Conservation (phyloP, 2,329 filamentous ascomycete species). For the Diaporthe citrichinensis region DNA sequence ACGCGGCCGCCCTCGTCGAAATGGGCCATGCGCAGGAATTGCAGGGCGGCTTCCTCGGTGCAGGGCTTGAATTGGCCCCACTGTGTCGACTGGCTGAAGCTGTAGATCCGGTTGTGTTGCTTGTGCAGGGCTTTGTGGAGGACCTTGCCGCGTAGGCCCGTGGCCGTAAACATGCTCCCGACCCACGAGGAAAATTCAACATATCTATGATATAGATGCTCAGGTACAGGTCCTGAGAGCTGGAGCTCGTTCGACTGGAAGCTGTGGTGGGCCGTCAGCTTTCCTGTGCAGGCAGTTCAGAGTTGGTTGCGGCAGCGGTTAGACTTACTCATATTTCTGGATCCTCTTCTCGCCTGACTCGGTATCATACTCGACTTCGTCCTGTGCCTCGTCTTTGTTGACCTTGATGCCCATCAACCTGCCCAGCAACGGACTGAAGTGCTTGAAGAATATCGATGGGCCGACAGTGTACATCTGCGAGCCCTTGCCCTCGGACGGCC, state of each 20-base stretch:
- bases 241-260: constrained; percentile 97
- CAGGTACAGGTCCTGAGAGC: constrained; percentile 84
- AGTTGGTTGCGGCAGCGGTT: neutral
- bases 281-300: neutral
- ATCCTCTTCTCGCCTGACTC: constrained; percentile 64
- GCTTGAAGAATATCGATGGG: constrained; percentile 82
- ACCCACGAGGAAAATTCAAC: constrained; percentile 95
- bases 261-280: constrained; percentile 58
- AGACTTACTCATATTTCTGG: constrained; percentile 81
- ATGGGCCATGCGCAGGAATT: constrained; percentile 89
- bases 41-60: constrained; percentile 78
- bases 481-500: constrained; percentile 77
- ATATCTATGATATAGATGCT: constrained; percentile 88
- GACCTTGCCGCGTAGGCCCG: constrained; percentile 82
- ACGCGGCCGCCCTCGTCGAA: constrained; percentile 88
- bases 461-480: constrained; percentile 84
- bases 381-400: constrained; percentile 65
- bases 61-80: constrained; percentile 78
- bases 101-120: constrained; percentile 91
- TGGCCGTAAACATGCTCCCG: constrained; percentile 86
- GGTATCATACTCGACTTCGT: constrained; percentile 56
- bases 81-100: constrained; percentile 83
- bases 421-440: constrained; percentile 91
- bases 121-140: constrained; percentile 90
- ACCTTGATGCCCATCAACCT: constrained; percentile 81